phyloP scores from a whole-genome alignment of 345 rosid genomes.

The Populus alba region DNA sequence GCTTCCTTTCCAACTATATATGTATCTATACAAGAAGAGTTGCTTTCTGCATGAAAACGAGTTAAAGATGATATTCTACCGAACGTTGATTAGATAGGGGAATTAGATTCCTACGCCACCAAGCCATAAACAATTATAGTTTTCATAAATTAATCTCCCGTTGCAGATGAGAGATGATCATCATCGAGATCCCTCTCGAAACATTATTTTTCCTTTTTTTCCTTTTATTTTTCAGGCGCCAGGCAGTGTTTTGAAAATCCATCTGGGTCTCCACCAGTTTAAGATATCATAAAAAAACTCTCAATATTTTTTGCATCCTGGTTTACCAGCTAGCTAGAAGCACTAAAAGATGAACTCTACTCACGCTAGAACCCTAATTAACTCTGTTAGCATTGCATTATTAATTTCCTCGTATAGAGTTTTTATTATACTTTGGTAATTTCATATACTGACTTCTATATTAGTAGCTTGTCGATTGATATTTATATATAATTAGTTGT shows the following conservation, averaged over 20 bases:
- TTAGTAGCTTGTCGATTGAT: too few species aligned
- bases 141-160: not conserved
- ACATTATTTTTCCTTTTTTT: too few species aligned
- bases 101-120: constrained; percentile 54
- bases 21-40: constrained; percentile 14
- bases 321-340: not conserved
- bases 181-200: not conserved
- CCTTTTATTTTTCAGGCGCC: not conserved
- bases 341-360: not conserved
- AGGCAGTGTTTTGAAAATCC: not conserved
- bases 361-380: not conserved
- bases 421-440: too few species aligned
- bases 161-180: not conserved
- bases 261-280: not conserved
- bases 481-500: too few species aligned
- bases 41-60: constrained; percentile 40
- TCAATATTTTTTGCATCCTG: not conserved
- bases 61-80: constrained; percentile 33
- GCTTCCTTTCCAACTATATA: constrained; percentile 25
- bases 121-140: not conserved
- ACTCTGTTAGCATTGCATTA: not conserved
- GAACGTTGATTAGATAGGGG: constrained; percentile 39
- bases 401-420: not conserved
- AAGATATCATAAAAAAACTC: not conserved
- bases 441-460: too few species aligned